Evolutionary conservation across 495 filamentous ascomycete genomes (phyloP), one percentile per base, ranked within the genome.

Genomic region (Durotheca rogersii): DNA sequence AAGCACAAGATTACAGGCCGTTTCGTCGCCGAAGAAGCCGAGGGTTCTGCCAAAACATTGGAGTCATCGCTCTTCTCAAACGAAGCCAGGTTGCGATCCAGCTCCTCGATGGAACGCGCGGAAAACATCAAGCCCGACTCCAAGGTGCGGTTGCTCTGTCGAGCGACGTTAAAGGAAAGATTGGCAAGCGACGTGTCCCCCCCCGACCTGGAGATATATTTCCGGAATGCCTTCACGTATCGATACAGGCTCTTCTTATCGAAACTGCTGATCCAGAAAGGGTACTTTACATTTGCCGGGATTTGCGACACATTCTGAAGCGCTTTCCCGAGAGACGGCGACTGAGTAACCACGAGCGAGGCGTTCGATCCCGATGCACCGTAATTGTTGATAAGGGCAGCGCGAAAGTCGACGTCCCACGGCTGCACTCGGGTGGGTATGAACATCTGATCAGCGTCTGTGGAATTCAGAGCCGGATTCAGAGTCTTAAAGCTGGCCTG

Each of bases 371-470:
- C 76, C 1, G 73, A 64, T 0, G 75, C 76, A 4, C 76, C 76
- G 36, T 80, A 80, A 41, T 72, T 78, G 47, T 72, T 78, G 41
- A 81, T 69, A 7, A 75, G 40, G 0, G 71, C 75, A 0, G 61
- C 67, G 5, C 64, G 53, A 19, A 63, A 66, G 1, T 46, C 39
- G 0, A 41, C 55, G 0, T 59, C 51, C 76, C 74, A 79, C 3
- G 50, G 45, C 7, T 21, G 40, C 1, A 62, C 0, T 6, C 31
- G 42, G 0, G 53, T 72, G 1, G 56, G 18, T 23, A 81, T 69
- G 11, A 58, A 45, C 6, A 78, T 68, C 0, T 57, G 61, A 35
- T 74, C 71, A 16, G 48, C 23, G 10, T 42, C 30, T 0, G 37
- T 29, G 7, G 62, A 21, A 3, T 44, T 16, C 6, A 72, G 60